A percentile compares a stretch with the other conserved stretches of the same genome.
These are phyloP conservation scores for Cyclocybe aegerita DNA, from an alignment of 768 basidiomycete genomes.

Conservation along the genomic window DNA sequence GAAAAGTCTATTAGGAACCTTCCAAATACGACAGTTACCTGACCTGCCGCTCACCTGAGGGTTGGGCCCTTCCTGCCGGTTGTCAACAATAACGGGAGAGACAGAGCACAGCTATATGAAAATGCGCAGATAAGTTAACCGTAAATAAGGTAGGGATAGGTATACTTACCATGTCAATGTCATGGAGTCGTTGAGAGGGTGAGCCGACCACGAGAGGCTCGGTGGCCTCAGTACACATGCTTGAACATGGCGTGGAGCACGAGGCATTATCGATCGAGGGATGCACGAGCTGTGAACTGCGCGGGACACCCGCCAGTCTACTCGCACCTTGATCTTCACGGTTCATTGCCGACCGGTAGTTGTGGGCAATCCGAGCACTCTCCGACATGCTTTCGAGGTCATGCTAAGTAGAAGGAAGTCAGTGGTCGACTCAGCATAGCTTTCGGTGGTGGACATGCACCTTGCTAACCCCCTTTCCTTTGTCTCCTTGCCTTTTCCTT, in stretches of 20 bases:
- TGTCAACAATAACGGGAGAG: constrained; percentile 11
- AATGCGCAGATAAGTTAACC: not conserved
- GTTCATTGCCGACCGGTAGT: not conserved
- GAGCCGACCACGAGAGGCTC: too few species aligned
- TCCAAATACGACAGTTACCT: not conserved
- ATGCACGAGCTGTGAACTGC: not conserved
- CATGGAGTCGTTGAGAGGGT: constrained; percentile 9
- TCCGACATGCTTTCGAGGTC: constrained; percentile 4
- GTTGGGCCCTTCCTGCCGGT: not conserved
- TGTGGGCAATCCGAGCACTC: constrained; percentile 8
- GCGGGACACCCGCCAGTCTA: not conserved
- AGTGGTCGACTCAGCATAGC: not conserved
- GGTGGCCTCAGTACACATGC: not conserved
- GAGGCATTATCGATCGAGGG: constrained; percentile 2
- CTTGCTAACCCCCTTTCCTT: not conserved
- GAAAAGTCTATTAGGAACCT: not conserved
- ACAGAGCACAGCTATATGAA: constrained; percentile 16
- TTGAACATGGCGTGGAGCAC: not conserved
- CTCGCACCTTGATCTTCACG: not conserved
- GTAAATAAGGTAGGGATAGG: not conserved
- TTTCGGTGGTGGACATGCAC: constrained; percentile 7
- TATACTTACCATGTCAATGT: constrained; percentile 20
- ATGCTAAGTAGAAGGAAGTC: constrained; percentile 8
- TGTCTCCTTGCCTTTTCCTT: not conserved
- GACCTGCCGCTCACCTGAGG: constrained; percentile 4